phyloP scores from a whole-genome alignment of 2,329 filamentous ascomycete species.

The Hypoxylon sp. region DNA sequence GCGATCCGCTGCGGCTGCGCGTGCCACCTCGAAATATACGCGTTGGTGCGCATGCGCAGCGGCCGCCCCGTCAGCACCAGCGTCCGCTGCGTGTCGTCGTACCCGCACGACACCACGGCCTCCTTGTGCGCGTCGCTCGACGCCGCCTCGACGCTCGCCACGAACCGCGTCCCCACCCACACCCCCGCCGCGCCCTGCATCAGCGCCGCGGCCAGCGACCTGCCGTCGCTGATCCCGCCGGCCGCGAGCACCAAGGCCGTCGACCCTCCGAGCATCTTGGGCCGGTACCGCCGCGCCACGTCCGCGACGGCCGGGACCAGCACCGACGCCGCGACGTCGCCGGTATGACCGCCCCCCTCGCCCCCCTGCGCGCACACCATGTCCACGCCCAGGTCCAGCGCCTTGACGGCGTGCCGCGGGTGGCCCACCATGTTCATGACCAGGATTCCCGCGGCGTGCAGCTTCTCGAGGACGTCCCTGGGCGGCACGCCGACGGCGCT shows the following conservation, averaged over 20 bases:
- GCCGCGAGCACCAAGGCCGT: slow-evolving; percentile 87
- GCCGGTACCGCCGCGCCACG: slow-evolving; percentile 78
- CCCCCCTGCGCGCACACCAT: slow-evolving; percentile 93
- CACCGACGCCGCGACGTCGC: slow-evolving; percentile 86
- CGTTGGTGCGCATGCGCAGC: slow-evolving; percentile 82
- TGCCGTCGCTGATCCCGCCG: slow-evolving; percentile 86
- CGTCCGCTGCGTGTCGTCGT: slow-evolving; percentile 84
- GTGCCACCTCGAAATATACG: slow-evolving; percentile 88
- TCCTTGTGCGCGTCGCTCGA: slow-evolving; percentile 86
- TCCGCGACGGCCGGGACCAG: slow-evolving; percentile 90
- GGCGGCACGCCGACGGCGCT: slow-evolving; percentile 90
- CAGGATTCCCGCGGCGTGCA: slow-evolving; percentile 83
- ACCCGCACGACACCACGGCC: slow-evolving; percentile 81
- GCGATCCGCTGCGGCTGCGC: slow-evolving; percentile 78
- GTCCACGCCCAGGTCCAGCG: slow-evolving; percentile 86
- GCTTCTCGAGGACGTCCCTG: slow-evolving; percentile 73
- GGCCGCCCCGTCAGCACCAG: slow-evolving; percentile 86
- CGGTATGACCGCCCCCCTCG: slow-evolving; percentile 93
- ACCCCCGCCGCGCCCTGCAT: slow-evolving; percentile 91
- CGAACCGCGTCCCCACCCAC: slow-evolving; percentile 95
- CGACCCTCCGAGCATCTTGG: slow-evolving; percentile 74
- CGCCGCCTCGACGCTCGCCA: slow-evolving; percentile 83
- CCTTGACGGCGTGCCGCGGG: slow-evolving; percentile 90
- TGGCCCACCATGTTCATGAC: slow-evolving; percentile 99
- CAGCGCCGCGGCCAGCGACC: slow-evolving; percentile 81